Evolutionary conservation across 2,329 filamentous ascomycete species (phyloP), one percentile per base, ranked within the genome.

Genomic region (Emmonsiellopsis sp.): DNA sequence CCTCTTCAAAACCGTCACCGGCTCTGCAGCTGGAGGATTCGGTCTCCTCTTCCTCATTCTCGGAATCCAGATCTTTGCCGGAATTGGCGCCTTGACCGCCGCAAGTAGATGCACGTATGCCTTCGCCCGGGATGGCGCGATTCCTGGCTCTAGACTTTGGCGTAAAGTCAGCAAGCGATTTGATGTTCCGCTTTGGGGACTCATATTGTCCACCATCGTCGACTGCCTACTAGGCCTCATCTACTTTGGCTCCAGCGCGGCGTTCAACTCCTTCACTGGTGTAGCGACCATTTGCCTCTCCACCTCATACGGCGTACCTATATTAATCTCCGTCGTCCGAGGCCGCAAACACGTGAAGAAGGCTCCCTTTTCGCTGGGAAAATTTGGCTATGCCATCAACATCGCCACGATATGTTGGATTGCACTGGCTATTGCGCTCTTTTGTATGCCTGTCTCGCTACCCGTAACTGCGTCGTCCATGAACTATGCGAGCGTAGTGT

Each of bases 231-330:
- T 91, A 0, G 87, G 86, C 0, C 76, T 87, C 58, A 89, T 91
- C 67, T 91, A 88, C 71, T 88, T 91, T 58, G 87, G 87, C 8
- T 87, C 83, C 1, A 79, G 81, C 0, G 85, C 86, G 0, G 87
- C 87, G 0, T 91, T 91, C 73, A 86, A 85, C 73, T 84, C 82
- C 8, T 90, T 91, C 68, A 90, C 86, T 0, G 86, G 86, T 32
- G 86, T 89, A 1, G 87, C 86, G 1, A 90, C 86, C 4, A 89
- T 91, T 64, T 89, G 86, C 58, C 78, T 91, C 0, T 85, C 82
- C 0, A 82, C 83, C 3, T 88, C 85, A 0, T 91, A 91, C 66
- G 86, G 84, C 11, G 76, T 89, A 13, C 87, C 87, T 0, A 88
- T 91, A 52, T 70, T 89, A 9, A 83, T 91, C 54, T 85, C 78